phyloP scores from a whole-genome alignment of 306 rosid genomes.

The Pyrus pyrifolia region DNA sequence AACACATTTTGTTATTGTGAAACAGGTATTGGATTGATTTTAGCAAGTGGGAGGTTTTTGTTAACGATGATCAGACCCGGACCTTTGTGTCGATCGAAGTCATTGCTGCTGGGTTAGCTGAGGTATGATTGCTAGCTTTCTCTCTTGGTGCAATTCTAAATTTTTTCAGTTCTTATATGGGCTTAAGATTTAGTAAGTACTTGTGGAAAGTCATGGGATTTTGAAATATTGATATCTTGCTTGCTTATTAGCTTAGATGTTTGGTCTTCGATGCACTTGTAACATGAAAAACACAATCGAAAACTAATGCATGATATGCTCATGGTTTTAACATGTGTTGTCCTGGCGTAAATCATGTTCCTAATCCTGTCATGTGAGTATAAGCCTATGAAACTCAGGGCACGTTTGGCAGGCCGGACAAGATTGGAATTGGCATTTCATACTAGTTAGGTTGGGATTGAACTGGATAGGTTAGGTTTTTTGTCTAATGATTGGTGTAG shows the following conservation, averaged over 20 bases:
- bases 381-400: not conserved
- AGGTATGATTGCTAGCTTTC: constrained; percentile 37
- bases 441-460: no score
- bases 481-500: no score
- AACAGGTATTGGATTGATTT: constrained; percentile 72
- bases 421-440: no score
- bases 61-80: constrained; percentile 73
- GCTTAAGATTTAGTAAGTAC: not conserved
- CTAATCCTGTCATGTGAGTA: no score
- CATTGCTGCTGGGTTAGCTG: constrained; percentile 51
- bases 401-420: no score
- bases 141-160: not conserved
- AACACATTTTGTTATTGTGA: not conserved
- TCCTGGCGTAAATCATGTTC: not conserved
- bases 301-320: not conserved
- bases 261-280: not conserved
- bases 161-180: not conserved
- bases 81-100: constrained; percentile 75
- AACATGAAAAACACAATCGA: not conserved
- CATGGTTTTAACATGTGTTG: not conserved
- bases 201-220: not conserved
- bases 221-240: not conserved
- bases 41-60: constrained; percentile 72
- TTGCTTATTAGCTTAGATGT: not conserved
- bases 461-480: no score